phyloP scores from a whole-genome alignment of 805 yeast genomes.

The Nakazawaea anatomiae region DNA sequence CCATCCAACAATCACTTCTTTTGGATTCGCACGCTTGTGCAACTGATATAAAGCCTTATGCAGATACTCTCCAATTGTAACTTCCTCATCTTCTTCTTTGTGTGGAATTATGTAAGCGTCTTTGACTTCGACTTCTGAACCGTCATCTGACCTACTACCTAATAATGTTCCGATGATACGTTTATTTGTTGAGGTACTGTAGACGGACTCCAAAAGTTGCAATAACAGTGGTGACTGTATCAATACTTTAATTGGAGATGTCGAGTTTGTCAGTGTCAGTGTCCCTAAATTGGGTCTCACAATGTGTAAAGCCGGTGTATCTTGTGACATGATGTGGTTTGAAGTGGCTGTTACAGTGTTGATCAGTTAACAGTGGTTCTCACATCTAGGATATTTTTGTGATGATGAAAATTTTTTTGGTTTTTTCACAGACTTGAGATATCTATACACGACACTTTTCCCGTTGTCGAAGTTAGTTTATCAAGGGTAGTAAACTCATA shows the following conservation, averaged over 20 bases:
- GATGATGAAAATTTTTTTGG: neutral
- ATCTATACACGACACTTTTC: too few species aligned
- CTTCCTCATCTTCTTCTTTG: slow-evolving; percentile 66
- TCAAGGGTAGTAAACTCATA: too few species aligned
- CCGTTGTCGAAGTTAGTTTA: too few species aligned
- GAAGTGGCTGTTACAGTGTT: neutral
- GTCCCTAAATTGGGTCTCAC: slow-evolving; percentile 43
- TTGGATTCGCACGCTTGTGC: slow-evolving; percentile 74
- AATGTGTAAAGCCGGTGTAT: slow-evolving; percentile 21
- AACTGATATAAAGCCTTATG: slow-evolving; percentile 66
- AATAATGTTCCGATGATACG: slow-evolving; percentile 79
- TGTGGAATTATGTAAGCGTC: slow-evolving; percentile 82
- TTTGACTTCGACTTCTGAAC: slow-evolving; percentile 63
- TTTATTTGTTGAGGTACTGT: slow-evolving; percentile 48
- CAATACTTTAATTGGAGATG: slow-evolving; percentile 43
- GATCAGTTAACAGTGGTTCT: too few species aligned
- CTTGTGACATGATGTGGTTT: neutral
- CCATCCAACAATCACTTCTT: slow-evolving; percentile 81
- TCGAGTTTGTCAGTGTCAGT: slow-evolving; percentile 26
- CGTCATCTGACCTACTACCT: slow-evolving; percentile 81
- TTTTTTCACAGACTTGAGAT: too few species aligned
- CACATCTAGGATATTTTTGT: too few species aligned
- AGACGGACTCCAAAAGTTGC: slow-evolving; percentile 67
- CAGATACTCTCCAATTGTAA: slow-evolving; percentile 70
- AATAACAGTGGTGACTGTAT: slow-evolving; percentile 69